phyloP scores from a whole-genome alignment of 1,139 yeast genomes.

The Hyphopichia pseudoburtonii region DNA sequence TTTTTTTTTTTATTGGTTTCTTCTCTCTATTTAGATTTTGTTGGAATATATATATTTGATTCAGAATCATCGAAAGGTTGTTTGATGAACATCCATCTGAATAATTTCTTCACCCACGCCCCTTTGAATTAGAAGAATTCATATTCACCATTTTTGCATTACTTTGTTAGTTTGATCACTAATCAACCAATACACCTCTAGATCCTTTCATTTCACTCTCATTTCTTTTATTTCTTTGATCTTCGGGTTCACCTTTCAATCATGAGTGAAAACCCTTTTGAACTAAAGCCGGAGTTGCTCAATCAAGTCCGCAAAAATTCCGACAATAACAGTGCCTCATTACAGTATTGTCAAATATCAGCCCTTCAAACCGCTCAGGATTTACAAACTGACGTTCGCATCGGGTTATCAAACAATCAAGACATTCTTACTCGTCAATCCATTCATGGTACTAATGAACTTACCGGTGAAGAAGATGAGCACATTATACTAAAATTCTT shows the following conservation, averaged over 20 bases:
- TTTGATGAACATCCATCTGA: too few species aligned
- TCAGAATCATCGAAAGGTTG: too few species aligned
- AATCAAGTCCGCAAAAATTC: constrained; percentile 13
- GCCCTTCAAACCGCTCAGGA: constrained; percentile 61
- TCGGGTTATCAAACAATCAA: constrained; percentile 65
- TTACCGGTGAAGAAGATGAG: constrained; percentile 74
- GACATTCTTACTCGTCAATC: constrained; percentile 72
- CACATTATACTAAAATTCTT: constrained; percentile 66
- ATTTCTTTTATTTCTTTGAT: background rate
- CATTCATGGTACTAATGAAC: constrained; percentile 76
- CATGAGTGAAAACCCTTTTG: constrained; percentile 38
- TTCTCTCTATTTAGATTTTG: too few species aligned
- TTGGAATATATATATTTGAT: too few species aligned
- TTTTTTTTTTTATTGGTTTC: too few species aligned
- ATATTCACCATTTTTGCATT: too few species aligned
- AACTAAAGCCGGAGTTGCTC: constrained; percentile 6
- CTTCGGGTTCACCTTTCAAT: background rate
- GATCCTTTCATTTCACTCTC: background rate
- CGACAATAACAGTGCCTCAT: constrained; percentile 40
- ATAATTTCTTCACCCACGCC: too few species aligned
- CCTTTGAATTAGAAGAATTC: too few species aligned
- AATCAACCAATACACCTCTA: background rate
- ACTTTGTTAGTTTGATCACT: too few species aligned
- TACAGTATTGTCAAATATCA: constrained; percentile 55
- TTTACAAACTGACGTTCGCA: constrained; percentile 55